Conservation (phyloP, 164 flowering plant species). For the Piper betle region DNA sequence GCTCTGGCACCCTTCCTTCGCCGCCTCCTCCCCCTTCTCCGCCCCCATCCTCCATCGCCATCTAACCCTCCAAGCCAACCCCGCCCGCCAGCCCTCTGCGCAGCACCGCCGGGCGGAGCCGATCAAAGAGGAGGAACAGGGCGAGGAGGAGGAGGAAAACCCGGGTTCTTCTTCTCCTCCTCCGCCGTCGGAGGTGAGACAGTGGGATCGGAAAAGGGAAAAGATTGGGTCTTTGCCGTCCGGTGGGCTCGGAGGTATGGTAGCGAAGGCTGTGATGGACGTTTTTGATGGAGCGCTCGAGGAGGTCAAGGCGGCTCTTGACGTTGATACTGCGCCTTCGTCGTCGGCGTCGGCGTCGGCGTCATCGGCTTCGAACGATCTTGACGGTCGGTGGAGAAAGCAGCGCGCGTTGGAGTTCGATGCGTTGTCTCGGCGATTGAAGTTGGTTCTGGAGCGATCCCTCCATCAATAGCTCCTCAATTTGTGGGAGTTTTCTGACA, state of each 20-base stretch:
- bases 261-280: constrained; percentile 13
- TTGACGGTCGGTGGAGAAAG: constrained; percentile 30
- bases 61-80: no score
- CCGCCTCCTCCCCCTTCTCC: constrained; percentile 23
- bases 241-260: constrained; percentile 6
- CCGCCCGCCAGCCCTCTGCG: no score
- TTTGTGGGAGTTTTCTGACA: neutral
- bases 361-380: constrained; percentile 8
- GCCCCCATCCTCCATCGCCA: neutral
- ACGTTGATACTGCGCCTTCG: constrained; percentile 4
- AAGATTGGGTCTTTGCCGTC: neutral
- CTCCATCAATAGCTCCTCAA: constrained; percentile 1
- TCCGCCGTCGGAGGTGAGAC: neutral
- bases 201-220: constrained; percentile 6
- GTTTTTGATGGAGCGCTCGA: constrained; percentile 16
- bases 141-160: constrained; percentile 7
- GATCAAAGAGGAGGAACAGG: neutral
- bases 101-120: no score
- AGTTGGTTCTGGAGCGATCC: constrained; percentile 43
- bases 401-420: constrained; percentile 42
- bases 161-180: neutral
- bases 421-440: constrained; percentile 35
- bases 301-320: constrained; percentile 9
- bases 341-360: constrained; percentile 8
- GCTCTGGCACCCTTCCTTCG: constrained; percentile 42